A percentile compares a stretch with the other conserved stretches of the same genome.
phyloP scores from a whole-genome alignment of 108 stramenopile species.

The Aurantiochytrium sp. region DNA sequence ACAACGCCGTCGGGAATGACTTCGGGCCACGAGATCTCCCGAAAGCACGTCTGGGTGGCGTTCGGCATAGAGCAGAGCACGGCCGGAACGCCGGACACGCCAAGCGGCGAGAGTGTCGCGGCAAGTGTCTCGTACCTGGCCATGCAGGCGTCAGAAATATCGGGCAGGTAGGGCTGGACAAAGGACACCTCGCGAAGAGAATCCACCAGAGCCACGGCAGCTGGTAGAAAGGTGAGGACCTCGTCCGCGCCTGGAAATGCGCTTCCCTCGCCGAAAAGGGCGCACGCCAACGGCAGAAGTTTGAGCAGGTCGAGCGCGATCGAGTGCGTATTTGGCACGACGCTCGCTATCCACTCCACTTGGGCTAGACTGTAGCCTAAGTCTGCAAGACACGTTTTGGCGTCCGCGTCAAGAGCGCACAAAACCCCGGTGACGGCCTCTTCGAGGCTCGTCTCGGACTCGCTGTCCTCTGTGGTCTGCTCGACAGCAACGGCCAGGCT shows the following conservation, averaged over 20 bases:
- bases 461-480: neutral
- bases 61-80: neutral
- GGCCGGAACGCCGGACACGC: neutral
- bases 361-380: neutral
- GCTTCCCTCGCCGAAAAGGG: neutral
- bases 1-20: neutral
- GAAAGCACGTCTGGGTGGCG: neutral
- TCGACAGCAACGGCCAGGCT: neutral
- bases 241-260: neutral
- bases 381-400: neutral
- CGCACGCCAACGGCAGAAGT: neutral
- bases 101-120: neutral
- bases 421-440: neutral
- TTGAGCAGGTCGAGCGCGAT: constrained; percentile 10
- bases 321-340: neutral
- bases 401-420: neutral
- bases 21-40: neutral
- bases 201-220: neutral
- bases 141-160: neutral
- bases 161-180: neutral
- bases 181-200: neutral
- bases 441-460: neutral
- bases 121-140: neutral
- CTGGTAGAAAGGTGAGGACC: neutral
- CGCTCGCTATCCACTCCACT: neutral